Percentiles rank a stretch among this genome's conserved stretches.
These are phyloP conservation scores for Onygenales sp. DNA, from an alignment of 2,329 filamentous ascomycete species.

Conservation along the genomic window DNA sequence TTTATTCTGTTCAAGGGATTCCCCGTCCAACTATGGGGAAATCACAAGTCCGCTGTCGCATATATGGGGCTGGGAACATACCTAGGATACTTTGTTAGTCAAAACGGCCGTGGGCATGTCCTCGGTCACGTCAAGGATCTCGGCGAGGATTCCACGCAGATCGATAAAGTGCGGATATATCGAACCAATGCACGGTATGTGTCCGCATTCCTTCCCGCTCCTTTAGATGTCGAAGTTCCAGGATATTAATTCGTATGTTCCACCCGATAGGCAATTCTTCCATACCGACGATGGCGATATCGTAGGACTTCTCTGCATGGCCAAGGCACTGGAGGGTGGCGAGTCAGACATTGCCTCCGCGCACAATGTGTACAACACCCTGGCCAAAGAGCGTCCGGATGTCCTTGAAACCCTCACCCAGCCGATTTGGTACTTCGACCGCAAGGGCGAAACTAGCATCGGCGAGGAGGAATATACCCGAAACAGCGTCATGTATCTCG, in stretches of 20 bases:
- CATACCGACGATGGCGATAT: slow-evolving; percentile 76
- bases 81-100: slow-evolving; percentile 77
- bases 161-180: slow-evolving; percentile 83
- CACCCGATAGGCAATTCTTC: slow-evolving; percentile 58
- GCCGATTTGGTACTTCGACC: slow-evolving; percentile 86
- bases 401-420: slow-evolving; percentile 64
- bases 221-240: neutral
- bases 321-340: slow-evolving; percentile 69
- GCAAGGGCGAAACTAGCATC: slow-evolving; percentile 69
- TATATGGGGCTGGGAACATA: slow-evolving; percentile 85
- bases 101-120: slow-evolving; percentile 77
- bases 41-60: slow-evolving; percentile 71
- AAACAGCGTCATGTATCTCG: slow-evolving; percentile 65
- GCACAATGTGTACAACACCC: slow-evolving; percentile 72
- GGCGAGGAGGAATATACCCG: slow-evolving; percentile 68
- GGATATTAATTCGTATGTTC: neutral
- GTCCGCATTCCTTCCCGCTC: neutral
- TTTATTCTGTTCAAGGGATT: slow-evolving; percentile 86
- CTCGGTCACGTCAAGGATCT: slow-evolving; percentile 85
- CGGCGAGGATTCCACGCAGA: slow-evolving; percentile 69
- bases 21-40: slow-evolving; percentile 65
- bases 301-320: slow-evolving; percentile 73
- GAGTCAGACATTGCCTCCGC: slow-evolving; percentile 73
- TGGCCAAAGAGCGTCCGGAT: slow-evolving; percentile 66
- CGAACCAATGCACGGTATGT: slow-evolving; percentile 63